A percentile compares a stretch with the other conserved stretches of the same genome.
Evolutionary conservation across 2,329 filamentous ascomycete genomes (phyloP).

Genomic region (Apiospora hydei): DNA sequence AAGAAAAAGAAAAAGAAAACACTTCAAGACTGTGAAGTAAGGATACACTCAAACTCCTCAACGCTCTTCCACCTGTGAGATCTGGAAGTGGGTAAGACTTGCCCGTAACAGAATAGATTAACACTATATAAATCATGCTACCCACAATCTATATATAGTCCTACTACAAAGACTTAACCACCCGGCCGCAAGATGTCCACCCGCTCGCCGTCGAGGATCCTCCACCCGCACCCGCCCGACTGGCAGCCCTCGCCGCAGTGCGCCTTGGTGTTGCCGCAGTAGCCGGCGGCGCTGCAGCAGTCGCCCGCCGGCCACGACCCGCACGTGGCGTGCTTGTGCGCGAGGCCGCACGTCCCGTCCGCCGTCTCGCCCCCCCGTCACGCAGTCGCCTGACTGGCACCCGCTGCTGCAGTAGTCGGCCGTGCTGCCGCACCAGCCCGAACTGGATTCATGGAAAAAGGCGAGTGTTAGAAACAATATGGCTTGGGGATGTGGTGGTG

Average conservation of each 20-base stretch:
- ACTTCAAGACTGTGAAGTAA: too few relatives aligned
- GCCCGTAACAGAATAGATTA: too few relatives aligned
- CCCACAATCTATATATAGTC: too few relatives aligned
- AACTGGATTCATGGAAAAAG: neutral
- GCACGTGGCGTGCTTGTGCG: constrained; percentile 11
- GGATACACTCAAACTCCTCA: too few relatives aligned
- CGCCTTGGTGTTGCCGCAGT: constrained; percentile 15
- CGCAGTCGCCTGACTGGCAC: constrained; percentile 21
- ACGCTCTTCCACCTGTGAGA: too few relatives aligned
- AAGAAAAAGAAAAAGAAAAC: too few relatives aligned
- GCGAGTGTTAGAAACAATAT: too few relatives aligned
- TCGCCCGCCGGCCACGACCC: constrained; percentile 18
- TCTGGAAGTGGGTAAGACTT: too few relatives aligned
- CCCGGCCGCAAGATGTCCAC: neutral
- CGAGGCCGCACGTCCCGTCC: constrained; percentile 23
- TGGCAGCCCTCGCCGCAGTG: constrained; percentile 23
- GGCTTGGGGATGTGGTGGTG: too few relatives aligned
- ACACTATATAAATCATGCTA: too few relatives aligned
- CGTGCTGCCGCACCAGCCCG: constrained; percentile 15
- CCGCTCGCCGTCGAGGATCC: neutral
- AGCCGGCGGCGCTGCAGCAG: constrained; percentile 18
- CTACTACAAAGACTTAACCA: neutral
- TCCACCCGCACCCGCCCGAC: constrained; percentile 8
- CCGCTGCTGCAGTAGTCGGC: constrained; percentile 21
- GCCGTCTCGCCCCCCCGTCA: constrained; percentile 12